phyloP scores from a whole-genome alignment of 371 early-diverging fungal species.

The Mucor racemosus region DNA sequence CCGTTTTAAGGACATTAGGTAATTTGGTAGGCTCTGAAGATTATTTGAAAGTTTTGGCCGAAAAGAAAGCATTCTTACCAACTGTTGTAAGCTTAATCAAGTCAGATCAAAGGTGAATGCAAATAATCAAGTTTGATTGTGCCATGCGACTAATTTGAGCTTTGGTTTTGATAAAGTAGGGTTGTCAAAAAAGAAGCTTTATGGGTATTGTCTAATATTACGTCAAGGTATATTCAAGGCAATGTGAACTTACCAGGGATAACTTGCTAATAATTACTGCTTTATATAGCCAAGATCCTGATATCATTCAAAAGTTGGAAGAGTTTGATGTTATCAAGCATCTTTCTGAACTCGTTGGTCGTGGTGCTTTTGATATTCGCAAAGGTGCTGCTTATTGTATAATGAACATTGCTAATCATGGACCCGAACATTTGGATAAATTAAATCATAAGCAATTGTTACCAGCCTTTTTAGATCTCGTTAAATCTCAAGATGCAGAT shows the following conservation, averaged over 20 bases:
- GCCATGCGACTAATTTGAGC: not conserved
- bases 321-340: constrained; percentile 57
- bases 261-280: not conserved
- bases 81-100: constrained; percentile 54
- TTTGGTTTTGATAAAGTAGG: constrained; percentile 36
- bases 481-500: constrained; percentile 34
- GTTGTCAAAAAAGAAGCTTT: constrained; percentile 76
- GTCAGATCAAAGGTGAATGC: constrained; percentile 61
- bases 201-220: constrained; percentile 77
- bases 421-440: constrained; percentile 27
- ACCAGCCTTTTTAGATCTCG: constrained; percentile 26
- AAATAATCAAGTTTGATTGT: not conserved
- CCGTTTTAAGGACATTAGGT: constrained; percentile 72
- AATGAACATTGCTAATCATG: constrained; percentile 34
- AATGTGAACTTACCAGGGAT: not conserved
- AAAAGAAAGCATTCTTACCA: constrained; percentile 52
- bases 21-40: constrained; percentile 64
- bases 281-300: constrained; percentile 17
- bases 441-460: constrained; percentile 19
- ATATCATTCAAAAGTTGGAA: constrained; percentile 42
- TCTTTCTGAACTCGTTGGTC: constrained; percentile 59
- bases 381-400: constrained; percentile 56
- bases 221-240: constrained; percentile 53
- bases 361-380: constrained; percentile 66
- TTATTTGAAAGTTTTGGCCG: constrained; percentile 48